Evolutionary conservation across 2,329 filamentous ascomycete species (phyloP).

Genomic region (Nothophoma quercina): DNA sequence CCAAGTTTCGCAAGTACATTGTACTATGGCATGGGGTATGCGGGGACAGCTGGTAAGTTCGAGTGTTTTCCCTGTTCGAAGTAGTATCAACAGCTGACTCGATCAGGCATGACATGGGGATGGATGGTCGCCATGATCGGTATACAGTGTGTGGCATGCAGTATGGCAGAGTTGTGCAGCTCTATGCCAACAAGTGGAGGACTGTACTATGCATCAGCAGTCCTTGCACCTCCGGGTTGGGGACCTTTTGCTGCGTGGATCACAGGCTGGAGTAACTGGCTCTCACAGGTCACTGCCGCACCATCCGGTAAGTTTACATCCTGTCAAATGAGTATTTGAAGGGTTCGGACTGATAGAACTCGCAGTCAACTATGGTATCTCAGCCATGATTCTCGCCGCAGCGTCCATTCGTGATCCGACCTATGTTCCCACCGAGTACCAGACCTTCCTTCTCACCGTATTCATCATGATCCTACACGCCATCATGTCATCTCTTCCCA

Average conservation of each 20-base stretch:
- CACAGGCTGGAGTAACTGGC: constrained; percentile 75
- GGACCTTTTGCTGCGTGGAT: constrained; percentile 73
- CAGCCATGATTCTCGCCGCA: constrained; percentile 75
- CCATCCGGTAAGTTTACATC: constrained; percentile 56
- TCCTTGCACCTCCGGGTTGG: constrained; percentile 71
- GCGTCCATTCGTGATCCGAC: constrained; percentile 71
- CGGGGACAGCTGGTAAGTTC: constrained; percentile 50
- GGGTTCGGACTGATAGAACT: constrained; percentile 12
- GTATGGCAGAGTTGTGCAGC: constrained; percentile 72
- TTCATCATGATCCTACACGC: constrained; percentile 73
- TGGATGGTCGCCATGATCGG: constrained; percentile 78
- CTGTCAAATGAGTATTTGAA: background rate
- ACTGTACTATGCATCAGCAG: constrained; percentile 76
- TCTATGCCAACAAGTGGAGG: constrained; percentile 77
- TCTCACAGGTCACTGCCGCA: constrained; percentile 70
- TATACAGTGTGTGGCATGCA: constrained; percentile 73
- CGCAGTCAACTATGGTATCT: constrained; percentile 69
- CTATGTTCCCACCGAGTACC: constrained; percentile 71
- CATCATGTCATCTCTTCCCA: constrained; percentile 73
- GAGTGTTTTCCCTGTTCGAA: background rate
- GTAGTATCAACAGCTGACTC: constrained; percentile 12
- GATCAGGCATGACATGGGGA: constrained; percentile 75
- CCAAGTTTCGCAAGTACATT: constrained; percentile 76
- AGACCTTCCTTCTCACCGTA: constrained; percentile 72
- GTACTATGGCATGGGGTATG: constrained; percentile 70